A percentile compares a stretch with the other conserved stretches of the same genome.
Evolutionary conservation across 2,329 filamentous ascomycete species (phyloP).

Genomic region (Aspergillus persii): DNA sequence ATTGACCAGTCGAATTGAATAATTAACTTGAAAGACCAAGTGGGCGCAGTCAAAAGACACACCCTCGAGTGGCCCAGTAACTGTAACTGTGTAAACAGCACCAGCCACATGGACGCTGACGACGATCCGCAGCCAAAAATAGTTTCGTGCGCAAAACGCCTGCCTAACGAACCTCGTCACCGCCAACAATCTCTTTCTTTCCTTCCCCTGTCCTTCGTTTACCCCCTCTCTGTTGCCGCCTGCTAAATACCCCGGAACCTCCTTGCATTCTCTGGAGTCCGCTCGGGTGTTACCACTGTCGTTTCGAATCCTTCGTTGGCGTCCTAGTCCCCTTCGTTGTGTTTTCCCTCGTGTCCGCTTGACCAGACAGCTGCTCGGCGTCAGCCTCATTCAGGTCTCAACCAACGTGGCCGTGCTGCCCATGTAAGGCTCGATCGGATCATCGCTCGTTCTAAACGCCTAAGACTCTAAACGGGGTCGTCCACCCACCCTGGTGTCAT

Average conservation of each 20-base stretch:
- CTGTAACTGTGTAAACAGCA: not conserved
- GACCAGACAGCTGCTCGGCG: not conserved
- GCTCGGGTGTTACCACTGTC: not conserved
- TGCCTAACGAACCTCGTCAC: constrained; percentile 11
- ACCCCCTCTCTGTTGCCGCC: not conserved
- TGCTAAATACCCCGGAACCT: not conserved
- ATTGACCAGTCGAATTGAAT: too few relatives aligned
- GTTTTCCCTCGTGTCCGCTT: not conserved
- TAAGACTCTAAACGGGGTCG: not conserved
- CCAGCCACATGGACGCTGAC: not conserved
- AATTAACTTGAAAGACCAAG: not conserved
- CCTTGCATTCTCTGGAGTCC: not conserved
- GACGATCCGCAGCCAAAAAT: constrained; percentile 19
- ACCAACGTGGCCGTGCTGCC: constrained; percentile 9
- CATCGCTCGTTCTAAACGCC: not conserved
- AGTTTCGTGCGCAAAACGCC: constrained; percentile 12
- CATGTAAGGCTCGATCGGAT: not conserved
- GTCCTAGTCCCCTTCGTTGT: not conserved
- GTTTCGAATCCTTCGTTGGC: not conserved
- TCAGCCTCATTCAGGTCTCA: constrained; percentile 3
- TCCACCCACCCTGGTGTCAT: not conserved
- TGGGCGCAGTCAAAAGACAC: not conserved
- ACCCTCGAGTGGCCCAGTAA: too few relatives aligned
- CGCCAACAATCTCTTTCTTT: constrained; percentile 5
- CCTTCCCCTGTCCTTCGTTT: not conserved